These are phyloP conservation scores for Gonapodya sp. DNA, from an alignment of 192 early-diverging fungal genomes.

Conservation along the genomic window DNA sequence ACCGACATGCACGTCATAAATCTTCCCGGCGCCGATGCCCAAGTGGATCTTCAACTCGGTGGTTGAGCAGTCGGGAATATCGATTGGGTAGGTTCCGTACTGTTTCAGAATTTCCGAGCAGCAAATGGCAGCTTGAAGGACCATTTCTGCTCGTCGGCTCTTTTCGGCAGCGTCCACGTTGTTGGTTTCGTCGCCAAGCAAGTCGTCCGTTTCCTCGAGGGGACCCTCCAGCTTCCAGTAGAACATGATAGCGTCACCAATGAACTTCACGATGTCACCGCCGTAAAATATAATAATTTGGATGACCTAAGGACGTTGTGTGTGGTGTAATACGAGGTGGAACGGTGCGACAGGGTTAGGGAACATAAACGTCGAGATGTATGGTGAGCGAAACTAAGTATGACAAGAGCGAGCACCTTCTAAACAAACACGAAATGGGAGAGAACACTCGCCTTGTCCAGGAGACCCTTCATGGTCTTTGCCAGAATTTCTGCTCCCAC, in stretches of 20 bases:
- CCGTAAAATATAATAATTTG: constrained; percentile 33
- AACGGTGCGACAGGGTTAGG: too few species aligned
- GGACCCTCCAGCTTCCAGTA: constrained; percentile 33
- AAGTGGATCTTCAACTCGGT: constrained; percentile 32
- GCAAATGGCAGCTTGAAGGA: constrained; percentile 34
- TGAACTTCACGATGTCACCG: constrained; percentile 48
- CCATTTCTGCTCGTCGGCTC: constrained; percentile 29
- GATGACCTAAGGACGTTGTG: constrained; percentile 38
- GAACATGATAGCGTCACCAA: constrained; percentile 44
- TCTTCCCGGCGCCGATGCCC: constrained; percentile 37
- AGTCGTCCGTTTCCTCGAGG: constrained; percentile 12
- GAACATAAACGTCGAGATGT: constrained; percentile 8
- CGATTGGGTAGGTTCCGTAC: constrained; percentile 33
- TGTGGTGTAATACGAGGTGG: too few species aligned
- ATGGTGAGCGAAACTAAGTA: neutral
- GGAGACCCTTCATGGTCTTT: constrained; percentile 41
- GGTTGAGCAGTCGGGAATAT: constrained; percentile 29
- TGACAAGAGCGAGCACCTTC: too few species aligned
- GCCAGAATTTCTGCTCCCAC: constrained; percentile 32
- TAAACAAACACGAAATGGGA: too few species aligned
- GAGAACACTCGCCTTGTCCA: constrained; percentile 36
- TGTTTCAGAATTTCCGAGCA: constrained; percentile 31
- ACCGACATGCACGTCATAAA: constrained; percentile 40
- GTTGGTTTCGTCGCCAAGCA: constrained; percentile 9
- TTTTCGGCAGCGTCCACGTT: constrained; percentile 13